These are phyloP conservation scores for Xylaria polymorpha DNA, from an alignment of 2,329 filamentous ascomycete genomes.

Conservation along the genomic window DNA sequence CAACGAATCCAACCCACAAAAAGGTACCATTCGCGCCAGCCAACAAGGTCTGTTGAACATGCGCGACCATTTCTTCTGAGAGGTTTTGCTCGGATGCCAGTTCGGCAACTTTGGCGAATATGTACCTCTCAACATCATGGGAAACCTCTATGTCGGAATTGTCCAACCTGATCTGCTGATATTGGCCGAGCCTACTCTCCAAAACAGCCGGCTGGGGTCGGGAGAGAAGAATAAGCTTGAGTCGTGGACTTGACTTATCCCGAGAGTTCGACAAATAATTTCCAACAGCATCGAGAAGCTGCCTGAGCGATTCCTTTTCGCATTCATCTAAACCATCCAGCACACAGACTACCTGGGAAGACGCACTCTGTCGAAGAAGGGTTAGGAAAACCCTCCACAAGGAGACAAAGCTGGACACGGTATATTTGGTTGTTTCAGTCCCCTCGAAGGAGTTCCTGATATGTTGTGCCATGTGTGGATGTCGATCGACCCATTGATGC, in stretches of 20 bases:
- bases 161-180: conserved; percentile 2
- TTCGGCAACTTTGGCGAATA: conserved; percentile 25
- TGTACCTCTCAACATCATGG: conserved; percentile 16
- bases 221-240: conserved; percentile 26
- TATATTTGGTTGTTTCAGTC: conserved; percentile 23
- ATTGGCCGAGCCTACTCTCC: conserved; percentile 10
- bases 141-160: not conserved
- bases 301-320: conserved; percentile 25
- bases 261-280: not conserved
- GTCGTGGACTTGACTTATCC: not conserved
- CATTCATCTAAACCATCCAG: conserved; percentile 25
- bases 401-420: conserved; percentile 15
- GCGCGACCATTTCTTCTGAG: conserved; percentile 6
- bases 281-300: conserved; percentile 19
- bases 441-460: conserved; percentile 22
- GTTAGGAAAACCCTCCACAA: conserved; percentile 23
- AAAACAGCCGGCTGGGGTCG: conserved; percentile 19
- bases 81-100: conserved; percentile 18
- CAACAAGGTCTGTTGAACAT: conserved; percentile 12
- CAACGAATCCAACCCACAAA: conserved; percentile 27
- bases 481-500: conserved; percentile 3
- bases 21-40: conserved; percentile 18
- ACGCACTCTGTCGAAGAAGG: not conserved
- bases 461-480: conserved; percentile 12
- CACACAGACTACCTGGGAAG: conserved; percentile 20